Percentiles rank a stretch among this genome's conserved stretches.
Conservation (phyloP, 768 basidiomycete genomes). For the Phlebiopsis gigantea region DNA sequence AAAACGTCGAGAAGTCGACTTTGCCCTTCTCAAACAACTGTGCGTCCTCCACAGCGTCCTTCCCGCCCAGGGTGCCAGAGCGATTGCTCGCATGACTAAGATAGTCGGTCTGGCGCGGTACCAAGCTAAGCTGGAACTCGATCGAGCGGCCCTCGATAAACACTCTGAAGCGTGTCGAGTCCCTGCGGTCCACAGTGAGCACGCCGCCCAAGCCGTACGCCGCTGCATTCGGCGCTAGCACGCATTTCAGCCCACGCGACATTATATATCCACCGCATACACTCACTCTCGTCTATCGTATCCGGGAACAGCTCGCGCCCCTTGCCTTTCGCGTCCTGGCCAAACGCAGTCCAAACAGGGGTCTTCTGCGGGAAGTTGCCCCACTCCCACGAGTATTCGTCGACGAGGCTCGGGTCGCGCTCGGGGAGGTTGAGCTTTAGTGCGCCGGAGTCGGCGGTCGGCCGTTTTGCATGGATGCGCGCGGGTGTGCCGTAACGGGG, state of each 20-base stretch:
- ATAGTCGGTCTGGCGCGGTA: conserved; percentile 29
- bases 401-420: conserved; percentile 21
- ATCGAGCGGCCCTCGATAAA: conserved; percentile 54
- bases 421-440: conserved; percentile 13
- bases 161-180: conserved; percentile 61
- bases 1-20: conserved; percentile 59
- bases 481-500: not conserved
- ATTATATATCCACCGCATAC: not conserved
- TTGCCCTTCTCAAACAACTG: conserved; percentile 53
- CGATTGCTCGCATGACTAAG: not conserved
- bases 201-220: conserved; percentile 48
- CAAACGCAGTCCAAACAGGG: conserved; percentile 51
- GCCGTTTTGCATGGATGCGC: not conserved
- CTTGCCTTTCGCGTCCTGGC: conserved; percentile 23
- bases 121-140: conserved; percentile 72
- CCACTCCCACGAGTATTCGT: conserved; percentile 94
- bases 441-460: conserved; percentile 1
- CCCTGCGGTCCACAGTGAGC: conserved; percentile 52
- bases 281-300: not conserved
- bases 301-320: conserved; percentile 17
- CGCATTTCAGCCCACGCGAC: conserved; percentile 3
- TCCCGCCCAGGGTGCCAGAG: conserved; percentile 3
- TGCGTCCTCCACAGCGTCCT: conserved; percentile 50
- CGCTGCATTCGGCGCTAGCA: not conserved
- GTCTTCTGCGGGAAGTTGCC: conserved; percentile 83